Evolutionary conservation across 2,329 filamentous ascomycete genomes (phyloP).

Genomic region (Chaetomium globosum): DNA sequence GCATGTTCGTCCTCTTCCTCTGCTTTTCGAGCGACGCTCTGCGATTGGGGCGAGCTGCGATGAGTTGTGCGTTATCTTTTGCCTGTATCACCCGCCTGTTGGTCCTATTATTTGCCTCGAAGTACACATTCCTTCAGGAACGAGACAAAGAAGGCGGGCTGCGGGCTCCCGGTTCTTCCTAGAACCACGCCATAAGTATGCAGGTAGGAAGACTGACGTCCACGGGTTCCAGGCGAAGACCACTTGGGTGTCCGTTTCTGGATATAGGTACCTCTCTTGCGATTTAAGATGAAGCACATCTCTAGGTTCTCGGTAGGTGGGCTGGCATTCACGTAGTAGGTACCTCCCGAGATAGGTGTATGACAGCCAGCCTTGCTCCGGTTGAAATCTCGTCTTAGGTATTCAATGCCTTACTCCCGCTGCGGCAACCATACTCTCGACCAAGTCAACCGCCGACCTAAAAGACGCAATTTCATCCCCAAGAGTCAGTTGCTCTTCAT

Average conservation of each 20-base stretch:
- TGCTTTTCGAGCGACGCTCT: neutral
- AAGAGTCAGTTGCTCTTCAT: conserved; percentile 18
- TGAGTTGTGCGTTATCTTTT: conserved; percentile 13
- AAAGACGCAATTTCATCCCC: conserved; percentile 34
- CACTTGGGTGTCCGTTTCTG: too few relatives aligned
- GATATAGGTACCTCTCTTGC: too few relatives aligned
- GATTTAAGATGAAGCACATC: too few relatives aligned
- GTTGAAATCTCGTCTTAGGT: neutral
- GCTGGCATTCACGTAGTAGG: too few relatives aligned
- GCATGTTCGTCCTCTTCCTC: conserved; percentile 28
- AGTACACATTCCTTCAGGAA: neutral
- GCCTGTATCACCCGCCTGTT: neutral
- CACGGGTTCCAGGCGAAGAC: too few relatives aligned
- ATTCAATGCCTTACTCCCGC: conserved; percentile 13
- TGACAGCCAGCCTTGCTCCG: neutral
- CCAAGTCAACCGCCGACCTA: conserved; percentile 29
- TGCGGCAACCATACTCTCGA: conserved; percentile 33
- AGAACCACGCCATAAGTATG: neutral
- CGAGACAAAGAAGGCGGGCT: neutral
- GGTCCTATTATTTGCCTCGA: neutral
- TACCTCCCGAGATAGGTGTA: neutral
- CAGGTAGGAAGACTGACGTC: too few relatives aligned
- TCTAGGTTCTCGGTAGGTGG: too few relatives aligned
- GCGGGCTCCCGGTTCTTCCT: neutral
- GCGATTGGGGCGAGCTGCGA: neutral